Percentiles rank a stretch among this genome's conserved stretches.
phyloP scores from a whole-genome alignment of 2,329 filamentous ascomycete species.

The Monosporascus sp. region DNA sequence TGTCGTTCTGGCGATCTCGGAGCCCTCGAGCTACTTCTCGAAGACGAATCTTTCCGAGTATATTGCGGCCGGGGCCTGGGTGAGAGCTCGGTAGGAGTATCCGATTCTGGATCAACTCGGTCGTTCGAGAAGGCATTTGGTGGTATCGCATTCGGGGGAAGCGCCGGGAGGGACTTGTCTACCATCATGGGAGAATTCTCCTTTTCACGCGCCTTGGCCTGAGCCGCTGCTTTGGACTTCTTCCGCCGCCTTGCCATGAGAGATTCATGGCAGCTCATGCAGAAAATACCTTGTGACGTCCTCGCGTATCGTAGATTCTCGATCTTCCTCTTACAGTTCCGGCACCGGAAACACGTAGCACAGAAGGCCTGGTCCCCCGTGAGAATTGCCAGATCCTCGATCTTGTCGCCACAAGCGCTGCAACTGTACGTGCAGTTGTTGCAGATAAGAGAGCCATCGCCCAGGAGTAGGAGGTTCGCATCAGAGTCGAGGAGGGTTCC shows the following conservation, averaged over 20 bases:
- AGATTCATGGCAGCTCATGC: slow-evolving; percentile 97
- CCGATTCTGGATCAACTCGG: slow-evolving; percentile 55
- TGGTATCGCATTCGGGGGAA: slow-evolving; percentile 70
- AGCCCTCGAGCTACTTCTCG: slow-evolving; percentile 47
- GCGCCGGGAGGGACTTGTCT: slow-evolving; percentile 88
- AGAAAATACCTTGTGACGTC: slow-evolving; percentile 97
- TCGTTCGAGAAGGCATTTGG: slow-evolving; percentile 58
- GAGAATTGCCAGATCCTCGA: slow-evolving; percentile 94
- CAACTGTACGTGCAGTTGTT: slow-evolving; percentile 99
- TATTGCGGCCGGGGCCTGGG: slow-evolving; percentile 53
- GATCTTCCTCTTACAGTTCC: slow-evolving; percentile 98
- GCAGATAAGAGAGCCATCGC: slow-evolving; percentile 96
- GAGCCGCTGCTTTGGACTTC: slow-evolving; percentile 65
- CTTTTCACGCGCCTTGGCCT: slow-evolving; percentile 58
- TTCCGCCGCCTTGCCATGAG: slow-evolving; percentile 90
- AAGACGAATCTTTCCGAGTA: slow-evolving; percentile 48
- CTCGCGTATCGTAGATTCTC: slow-evolving; percentile 96
- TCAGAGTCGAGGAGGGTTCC: slow-evolving; percentile 94
- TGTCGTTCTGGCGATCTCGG: slow-evolving; percentile 50
- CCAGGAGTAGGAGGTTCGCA: slow-evolving; percentile 91
- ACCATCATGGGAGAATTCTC: slow-evolving; percentile 63
- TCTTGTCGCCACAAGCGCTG: slow-evolving; percentile 93
- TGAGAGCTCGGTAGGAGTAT: slow-evolving; percentile 65
- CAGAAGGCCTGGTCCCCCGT: slow-evolving; percentile 98
- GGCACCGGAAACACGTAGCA: slow-evolving; percentile 91